Evolutionary conservation across 352 stramenopile species (phyloP).

Genomic region (Phytophthora pini): DNA sequence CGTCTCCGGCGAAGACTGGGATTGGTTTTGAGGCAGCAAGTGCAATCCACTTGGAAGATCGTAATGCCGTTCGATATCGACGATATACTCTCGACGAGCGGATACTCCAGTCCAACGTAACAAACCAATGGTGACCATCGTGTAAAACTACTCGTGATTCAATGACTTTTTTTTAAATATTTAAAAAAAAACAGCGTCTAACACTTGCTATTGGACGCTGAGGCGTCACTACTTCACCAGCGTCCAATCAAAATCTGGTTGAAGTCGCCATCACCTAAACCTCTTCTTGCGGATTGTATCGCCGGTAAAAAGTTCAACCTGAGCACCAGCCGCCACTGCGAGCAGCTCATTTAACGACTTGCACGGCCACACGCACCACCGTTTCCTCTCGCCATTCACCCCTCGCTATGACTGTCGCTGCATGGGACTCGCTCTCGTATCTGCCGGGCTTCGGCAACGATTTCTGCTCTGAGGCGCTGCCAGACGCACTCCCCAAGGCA

Average conservation of each 20-base stretch:
- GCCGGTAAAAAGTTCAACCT: background rate
- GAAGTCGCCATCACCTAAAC: slow-evolving; percentile 8
- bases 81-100: slow-evolving; percentile 42
- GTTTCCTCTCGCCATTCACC: background rate
- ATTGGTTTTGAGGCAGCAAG: slow-evolving; percentile 2
- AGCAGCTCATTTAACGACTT: slow-evolving; percentile 26
- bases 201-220: background rate
- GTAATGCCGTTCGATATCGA: slow-evolving; percentile 27
- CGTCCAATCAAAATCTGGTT: slow-evolving; percentile 22
- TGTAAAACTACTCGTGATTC: background rate
- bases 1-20: slow-evolving; percentile 16
- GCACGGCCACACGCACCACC: background rate
- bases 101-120: slow-evolving; percentile 21
- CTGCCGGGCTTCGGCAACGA: slow-evolving; percentile 93
- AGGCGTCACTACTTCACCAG: slow-evolving; percentile 1
- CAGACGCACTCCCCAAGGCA: slow-evolving; percentile 87
- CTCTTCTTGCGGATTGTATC: slow-evolving; percentile 4
- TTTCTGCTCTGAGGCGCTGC: slow-evolving; percentile 93
- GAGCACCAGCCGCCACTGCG: too few relatives aligned
- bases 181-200: slow-evolving; percentile 2
- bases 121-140: slow-evolving; percentile 16
- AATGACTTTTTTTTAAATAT: background rate
- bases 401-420: slow-evolving; percentile 20
- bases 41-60: slow-evolving; percentile 12
- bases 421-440: slow-evolving; percentile 85